Base-by-base conservation (phyloP, 306 rosid genomes). In the Casuarina glauca region DNA sequence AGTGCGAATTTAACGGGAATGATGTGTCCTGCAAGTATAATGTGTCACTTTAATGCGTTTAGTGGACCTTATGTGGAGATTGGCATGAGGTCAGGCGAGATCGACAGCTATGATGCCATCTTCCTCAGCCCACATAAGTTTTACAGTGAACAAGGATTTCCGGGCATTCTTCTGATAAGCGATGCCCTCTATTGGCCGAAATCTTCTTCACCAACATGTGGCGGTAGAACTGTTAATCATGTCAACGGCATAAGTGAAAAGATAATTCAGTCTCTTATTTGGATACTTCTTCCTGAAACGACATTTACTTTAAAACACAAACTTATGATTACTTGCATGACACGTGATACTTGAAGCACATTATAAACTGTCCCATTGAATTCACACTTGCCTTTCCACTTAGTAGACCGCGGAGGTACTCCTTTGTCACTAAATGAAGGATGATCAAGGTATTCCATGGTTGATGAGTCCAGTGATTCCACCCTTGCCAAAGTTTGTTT, bases 351-450 rank as follows among this genome's bases (percentile, higher is more conserved):
- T 69, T 44, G 70, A 91, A 92, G 69, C 75, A 76, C 86, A 88
- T 92, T 73, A 75, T 97, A 91, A 7, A 66, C 58, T 3, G 74
- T 74, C 12, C 82, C 89, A 0, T 73, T 80, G 82, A 93, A 91
- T 6, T 93, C 91, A 43, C 98, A 93, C n/a, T 36, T 76, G 12
- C 98, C 98, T 74, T 88, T 90, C 97, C 97, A 93, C 74, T 83
- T 91, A 0, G 87, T 54, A 0, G 92, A 93, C 0, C 95, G 95
- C 2, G 92, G 85, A 1, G 87, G 86, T 66, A 93, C 66, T 66
- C 91, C 93, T 17, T 81, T 78, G 15, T 87, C 97, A 0, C 74
- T 62, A 68, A 88, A 91, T 0, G 93, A 89, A 36, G 93, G 92
- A 10, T 91, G 97, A 13, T 60, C 77, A 0, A 96, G 98, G 61